Conservation (phyloP, 2,329 filamentous ascomycete species). For the Trichoderma brevicompactum region DNA sequence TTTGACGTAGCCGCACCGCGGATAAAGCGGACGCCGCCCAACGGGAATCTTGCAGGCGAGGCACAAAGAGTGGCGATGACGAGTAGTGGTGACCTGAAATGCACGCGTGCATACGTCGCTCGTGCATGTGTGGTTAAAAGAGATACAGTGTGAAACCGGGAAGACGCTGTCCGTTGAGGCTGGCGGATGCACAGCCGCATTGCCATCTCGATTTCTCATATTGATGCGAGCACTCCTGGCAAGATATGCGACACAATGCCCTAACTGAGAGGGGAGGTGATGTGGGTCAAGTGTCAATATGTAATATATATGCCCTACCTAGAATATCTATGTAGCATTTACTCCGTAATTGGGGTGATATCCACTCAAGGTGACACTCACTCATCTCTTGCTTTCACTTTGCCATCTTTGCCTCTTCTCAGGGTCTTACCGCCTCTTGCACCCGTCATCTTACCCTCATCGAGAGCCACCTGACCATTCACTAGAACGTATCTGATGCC, state of each 20-base stretch:
- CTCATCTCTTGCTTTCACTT: constrained; percentile 26
- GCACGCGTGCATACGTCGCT: not conserved
- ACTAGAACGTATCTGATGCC: constrained; percentile 35
- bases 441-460: constrained; percentile 33
- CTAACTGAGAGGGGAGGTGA: not conserved
- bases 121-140: not conserved
- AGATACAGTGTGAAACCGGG: not conserved
- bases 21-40: not conserved
- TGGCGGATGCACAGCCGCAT: constrained; percentile 10
- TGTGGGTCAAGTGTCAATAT: not conserved
- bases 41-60: not conserved
- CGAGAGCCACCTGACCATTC: constrained; percentile 34
- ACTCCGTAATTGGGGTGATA: not conserved
- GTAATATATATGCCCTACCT: not conserved
- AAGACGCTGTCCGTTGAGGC: constrained; percentile 4
- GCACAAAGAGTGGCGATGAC: constrained; percentile 1
- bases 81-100: not conserved
- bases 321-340: not conserved
- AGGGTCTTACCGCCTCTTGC: constrained; percentile 32
- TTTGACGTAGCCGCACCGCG: not conserved
- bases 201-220: not conserved
- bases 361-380: not conserved
- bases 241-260: not conserved
- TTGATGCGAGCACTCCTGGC: not conserved
- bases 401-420: constrained; percentile 32